These are phyloP conservation scores for Teratosphaeria epicoccoides DNA, from an alignment of 2,329 filamentous ascomycete species.

Conservation along the genomic window DNA sequence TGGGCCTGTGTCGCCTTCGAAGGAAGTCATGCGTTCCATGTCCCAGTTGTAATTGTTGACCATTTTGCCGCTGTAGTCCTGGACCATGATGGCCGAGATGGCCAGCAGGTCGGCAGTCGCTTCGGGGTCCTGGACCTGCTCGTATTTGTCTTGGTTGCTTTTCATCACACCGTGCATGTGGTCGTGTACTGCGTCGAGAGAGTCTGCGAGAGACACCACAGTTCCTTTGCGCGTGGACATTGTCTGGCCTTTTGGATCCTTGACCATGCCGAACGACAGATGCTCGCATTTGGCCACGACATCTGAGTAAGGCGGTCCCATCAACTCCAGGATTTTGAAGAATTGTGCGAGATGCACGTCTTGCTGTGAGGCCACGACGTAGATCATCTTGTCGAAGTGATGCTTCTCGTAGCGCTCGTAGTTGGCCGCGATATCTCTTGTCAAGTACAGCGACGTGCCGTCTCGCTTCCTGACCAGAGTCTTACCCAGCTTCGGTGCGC, in stretches of 20 bases:
- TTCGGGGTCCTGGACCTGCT: slow-evolving; percentile 74
- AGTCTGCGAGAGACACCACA: slow-evolving; percentile 38
- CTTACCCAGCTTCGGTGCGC: slow-evolving; percentile 56
- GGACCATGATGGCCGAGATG: slow-evolving; percentile 93
- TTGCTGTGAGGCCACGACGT: slow-evolving; percentile 54
- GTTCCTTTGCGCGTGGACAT: slow-evolving; percentile 54
- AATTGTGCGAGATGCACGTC: slow-evolving; percentile 54
- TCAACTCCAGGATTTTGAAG: slow-evolving; percentile 54
- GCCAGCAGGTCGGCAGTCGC: slow-evolving; percentile 77
- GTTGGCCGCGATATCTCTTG: slow-evolving; percentile 58
- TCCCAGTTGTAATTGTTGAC: slow-evolving; percentile 63
- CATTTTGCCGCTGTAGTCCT: slow-evolving; percentile 95
- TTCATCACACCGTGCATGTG: slow-evolving; percentile 98
- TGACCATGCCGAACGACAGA: slow-evolving; percentile 57
- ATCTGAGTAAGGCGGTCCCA: slow-evolving; percentile 46
- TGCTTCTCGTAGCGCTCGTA: slow-evolving; percentile 52
- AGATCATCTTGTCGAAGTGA: slow-evolving; percentile 58
- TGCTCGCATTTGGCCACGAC: slow-evolving; percentile 50
- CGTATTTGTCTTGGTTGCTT: slow-evolving; percentile 81
- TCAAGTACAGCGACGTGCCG: slow-evolving; percentile 57
- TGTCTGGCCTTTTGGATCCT: slow-evolving; percentile 36
- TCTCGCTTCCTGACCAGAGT: slow-evolving; percentile 57
- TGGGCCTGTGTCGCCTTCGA: slow-evolving; percentile 75
- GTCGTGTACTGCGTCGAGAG: slow-evolving; percentile 55
- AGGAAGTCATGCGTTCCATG: slow-evolving; percentile 71